Evolutionary conservation across 441 rosid genomes (phyloP), one percentile per base, ranked within the genome.

Genomic region (Rhodomyrtus psidioides): DNA sequence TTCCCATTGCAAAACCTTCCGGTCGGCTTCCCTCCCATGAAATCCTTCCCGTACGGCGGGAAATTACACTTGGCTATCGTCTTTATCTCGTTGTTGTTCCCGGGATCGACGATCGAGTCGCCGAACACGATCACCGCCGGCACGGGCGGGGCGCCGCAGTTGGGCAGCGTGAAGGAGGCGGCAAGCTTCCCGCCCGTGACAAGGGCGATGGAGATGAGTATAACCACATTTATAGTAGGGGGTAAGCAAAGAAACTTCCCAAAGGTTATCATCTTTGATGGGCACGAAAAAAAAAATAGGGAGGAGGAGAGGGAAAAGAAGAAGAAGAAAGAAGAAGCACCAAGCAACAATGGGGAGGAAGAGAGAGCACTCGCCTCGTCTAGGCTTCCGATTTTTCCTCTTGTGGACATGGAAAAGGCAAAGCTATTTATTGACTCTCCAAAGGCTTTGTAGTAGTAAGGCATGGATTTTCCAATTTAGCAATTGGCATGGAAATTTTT

Each of bases 1-100:
- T 53, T 90, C 23, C 91, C 90, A 83, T 90, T 90, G 83, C 83
- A 51, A 65, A 86, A 90, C 60, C 91, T 86, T 55, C 91, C 91
- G 12, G 89, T 85, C 4, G 91, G 82, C 12, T 16, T 74, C 83
- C 87, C 84, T 44, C 86, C 88, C 24, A 10, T 2, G 82, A 90
- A 88, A n/a, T 88, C 91, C 55, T 88, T 83, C 21, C 89, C 91
- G 17, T 90, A 90, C 1, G 90, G 91, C 1, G 57, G 88, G 46
- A 90, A 90, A 55, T 88, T 60, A 76, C 88, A 86, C 85, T 85
- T 88, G 30, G 57, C 70, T 16, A 82, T 4, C 8, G 91, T 88
- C 7, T 4, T 51, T 27, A 83, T 21, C 26, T 49, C 13, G 62
- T 90, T 87, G 87, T 90, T 90, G 85, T 90, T 90, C 34, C 90